phyloP scores from a whole-genome alignment of 495 filamentous ascomycete genomes.

The Neurospora sp. region DNA sequence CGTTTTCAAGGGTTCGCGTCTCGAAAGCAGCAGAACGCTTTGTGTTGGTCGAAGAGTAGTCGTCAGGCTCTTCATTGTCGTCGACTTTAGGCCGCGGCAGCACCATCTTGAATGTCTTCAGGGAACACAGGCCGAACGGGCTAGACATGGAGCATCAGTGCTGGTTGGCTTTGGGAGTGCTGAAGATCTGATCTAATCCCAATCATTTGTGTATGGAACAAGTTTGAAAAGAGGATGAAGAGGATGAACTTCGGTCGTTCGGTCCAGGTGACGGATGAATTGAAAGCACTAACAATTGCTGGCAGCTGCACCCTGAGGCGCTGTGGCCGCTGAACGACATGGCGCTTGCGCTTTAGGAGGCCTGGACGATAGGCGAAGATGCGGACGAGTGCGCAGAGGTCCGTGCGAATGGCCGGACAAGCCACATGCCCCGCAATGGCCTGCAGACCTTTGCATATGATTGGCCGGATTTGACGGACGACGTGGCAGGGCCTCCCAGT shows the following conservation, averaged over 20 bases:
- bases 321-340: neutral
- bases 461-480: neutral
- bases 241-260: neutral
- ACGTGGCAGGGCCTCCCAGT: neutral
- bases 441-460: neutral
- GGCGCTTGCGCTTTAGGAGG: conserved; percentile 9
- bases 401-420: neutral
- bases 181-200: neutral
- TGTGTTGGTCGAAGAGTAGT: neutral
- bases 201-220: neutral
- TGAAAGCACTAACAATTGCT: too few relatives aligned
- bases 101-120: neutral
- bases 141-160: neutral
- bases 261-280: too few relatives aligned
- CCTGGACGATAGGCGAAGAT: conserved; percentile 1
- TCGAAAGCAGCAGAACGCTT: neutral
- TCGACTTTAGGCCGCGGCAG: neutral
- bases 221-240: neutral
- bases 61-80: neutral
- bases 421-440: neutral
- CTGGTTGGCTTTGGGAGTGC: neutral
- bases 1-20: neutral
- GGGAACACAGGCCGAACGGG: neutral
- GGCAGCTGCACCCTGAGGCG: too few relatives aligned
- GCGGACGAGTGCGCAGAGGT: neutral